phyloP scores from a whole-genome alignment of 1,284 basidiomycete genomes.

The Melampsora larici-populina region DNA sequence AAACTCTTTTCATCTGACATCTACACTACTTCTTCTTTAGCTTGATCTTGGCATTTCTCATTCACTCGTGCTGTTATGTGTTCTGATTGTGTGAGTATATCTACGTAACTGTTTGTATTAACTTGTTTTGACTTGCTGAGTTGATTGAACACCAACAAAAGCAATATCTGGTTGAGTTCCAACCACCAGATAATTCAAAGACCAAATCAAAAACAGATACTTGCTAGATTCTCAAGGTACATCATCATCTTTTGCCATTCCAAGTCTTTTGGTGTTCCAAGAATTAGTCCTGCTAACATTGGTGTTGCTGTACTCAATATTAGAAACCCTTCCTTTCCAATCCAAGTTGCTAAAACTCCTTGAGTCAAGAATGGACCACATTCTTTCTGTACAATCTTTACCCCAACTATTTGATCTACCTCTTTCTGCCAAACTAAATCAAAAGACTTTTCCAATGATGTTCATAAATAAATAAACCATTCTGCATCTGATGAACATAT shows the following conservation, averaged over 20 bases:
- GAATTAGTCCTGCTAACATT: not conserved
- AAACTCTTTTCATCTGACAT: no score
- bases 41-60: no score
- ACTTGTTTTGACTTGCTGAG: no score
- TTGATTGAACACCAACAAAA: no score
- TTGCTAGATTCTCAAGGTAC: no score
- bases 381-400: not conserved
- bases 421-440: not conserved
- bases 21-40: no score
- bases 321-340: not conserved
- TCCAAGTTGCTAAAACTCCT: not conserved
- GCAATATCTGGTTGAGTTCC: not conserved
- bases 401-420: slow-evolving; percentile 3
- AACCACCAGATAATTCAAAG: not conserved
- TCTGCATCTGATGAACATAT: not conserved
- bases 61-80: no score
- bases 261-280: not conserved
- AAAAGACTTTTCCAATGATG: not conserved
- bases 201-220: not conserved
- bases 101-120: no score
- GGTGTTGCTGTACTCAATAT: not conserved
- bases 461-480: not conserved
- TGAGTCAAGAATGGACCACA: not conserved
- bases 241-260: not conserved
- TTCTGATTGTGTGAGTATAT: no score